Percentiles rank a stretch among this genome's conserved stretches.
phyloP scores from a whole-genome alignment of 73 alveolate species.

The Tetrahymena borealis region DNA sequence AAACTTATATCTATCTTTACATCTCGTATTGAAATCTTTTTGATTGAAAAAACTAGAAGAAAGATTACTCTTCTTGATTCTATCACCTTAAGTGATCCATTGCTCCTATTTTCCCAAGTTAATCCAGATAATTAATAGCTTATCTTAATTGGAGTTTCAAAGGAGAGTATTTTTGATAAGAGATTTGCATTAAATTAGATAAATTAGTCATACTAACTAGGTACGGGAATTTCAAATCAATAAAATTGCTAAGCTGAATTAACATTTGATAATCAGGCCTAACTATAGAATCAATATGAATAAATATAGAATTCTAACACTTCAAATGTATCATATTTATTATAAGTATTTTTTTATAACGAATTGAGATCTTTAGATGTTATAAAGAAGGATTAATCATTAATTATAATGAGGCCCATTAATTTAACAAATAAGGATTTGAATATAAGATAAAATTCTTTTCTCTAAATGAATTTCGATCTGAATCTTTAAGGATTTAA shows the following conservation, averaged over 20 bases:
- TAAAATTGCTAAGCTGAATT: background rate
- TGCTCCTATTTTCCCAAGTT: background rate
- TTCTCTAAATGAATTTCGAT: background rate
- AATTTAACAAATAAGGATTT: background rate
- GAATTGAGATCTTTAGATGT: background rate
- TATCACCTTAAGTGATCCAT: background rate
- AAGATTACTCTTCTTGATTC: background rate
- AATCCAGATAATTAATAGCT: background rate
- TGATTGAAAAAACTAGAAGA: background rate
- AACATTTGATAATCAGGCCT: background rate
- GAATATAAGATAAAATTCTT: background rate
- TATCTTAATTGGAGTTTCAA: background rate
- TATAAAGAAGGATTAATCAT: background rate
- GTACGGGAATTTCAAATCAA: background rate
- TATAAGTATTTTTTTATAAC: background rate
- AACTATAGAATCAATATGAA: background rate
- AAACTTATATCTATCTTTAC: background rate
- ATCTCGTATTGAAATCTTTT: background rate
- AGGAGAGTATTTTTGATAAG: background rate
- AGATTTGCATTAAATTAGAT: background rate
- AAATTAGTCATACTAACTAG: background rate
- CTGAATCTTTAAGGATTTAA: background rate
- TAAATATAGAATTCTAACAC: background rate
- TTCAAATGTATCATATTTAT: background rate
- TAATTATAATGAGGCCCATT: background rate